A percentile compares a stretch with the other conserved stretches of the same genome.
Conservation (phyloP, 148 eudicot genomes). For the Arctostaphylos glauca region DNA sequence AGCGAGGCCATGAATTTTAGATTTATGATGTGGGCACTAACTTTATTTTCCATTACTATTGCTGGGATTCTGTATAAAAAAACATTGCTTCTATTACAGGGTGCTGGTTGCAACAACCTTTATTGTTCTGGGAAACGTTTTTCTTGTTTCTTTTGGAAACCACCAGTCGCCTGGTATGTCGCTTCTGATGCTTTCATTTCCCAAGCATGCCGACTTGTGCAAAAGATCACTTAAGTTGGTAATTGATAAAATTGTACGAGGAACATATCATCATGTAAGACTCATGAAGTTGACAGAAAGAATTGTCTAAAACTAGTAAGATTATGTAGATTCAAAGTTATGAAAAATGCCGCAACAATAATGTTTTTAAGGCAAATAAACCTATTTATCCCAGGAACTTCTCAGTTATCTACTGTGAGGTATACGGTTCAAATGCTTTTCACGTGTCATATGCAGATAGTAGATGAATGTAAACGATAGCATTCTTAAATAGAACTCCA, state of each 20-base stretch:
- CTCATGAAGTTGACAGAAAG: neutral
- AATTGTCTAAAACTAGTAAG: neutral
- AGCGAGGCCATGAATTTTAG: conserved; percentile 6
- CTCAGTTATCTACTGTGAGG: neutral
- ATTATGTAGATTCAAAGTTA: neutral
- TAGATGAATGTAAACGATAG: neutral
- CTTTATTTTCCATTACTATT: conserved; percentile 6
- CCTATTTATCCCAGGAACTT: neutral
- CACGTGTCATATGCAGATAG: neutral
- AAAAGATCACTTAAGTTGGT: neutral
- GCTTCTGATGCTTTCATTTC: conserved; percentile 8
- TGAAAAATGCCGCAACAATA: neutral
- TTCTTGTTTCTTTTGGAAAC: conserved; percentile 96
- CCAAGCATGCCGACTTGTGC: neutral
- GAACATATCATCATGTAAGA: neutral
- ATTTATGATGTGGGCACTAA: neutral
- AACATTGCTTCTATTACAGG: conserved; percentile 39
- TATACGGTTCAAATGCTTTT: neutral
- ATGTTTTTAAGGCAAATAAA: neutral
- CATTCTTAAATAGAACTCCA: neutral
- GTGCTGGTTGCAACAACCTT: conserved; percentile 83
- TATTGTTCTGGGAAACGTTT: conserved; percentile 88
- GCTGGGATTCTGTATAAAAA: neutral
- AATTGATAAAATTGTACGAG: conserved; percentile 6
- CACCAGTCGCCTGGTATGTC: conserved; percentile 94